Evolutionary conservation across 352 stramenopile species (phyloP), one percentile per base, ranked within the genome.

Genomic region (Ophiocytium majus): DNA sequence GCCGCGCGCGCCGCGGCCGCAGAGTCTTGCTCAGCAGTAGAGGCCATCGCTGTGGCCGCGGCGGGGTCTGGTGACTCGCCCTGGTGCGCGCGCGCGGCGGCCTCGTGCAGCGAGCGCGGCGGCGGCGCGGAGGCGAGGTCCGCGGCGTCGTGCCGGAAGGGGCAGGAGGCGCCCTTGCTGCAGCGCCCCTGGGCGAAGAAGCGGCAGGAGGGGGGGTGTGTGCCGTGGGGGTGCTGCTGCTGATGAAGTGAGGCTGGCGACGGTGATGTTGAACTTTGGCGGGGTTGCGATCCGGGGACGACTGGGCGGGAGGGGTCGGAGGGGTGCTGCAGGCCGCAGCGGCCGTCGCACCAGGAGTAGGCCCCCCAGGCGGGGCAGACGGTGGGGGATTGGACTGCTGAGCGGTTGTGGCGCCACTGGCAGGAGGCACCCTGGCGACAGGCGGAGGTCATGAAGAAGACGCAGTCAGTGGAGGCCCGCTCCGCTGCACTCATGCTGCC

Each of bases 181-280:
- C 66, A 78, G 35, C 32, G 35, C 35, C 66, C 66, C 32, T 78
- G 32, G 5, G 66, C 66, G 35, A 78, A 78, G 66, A 78, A 78
- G 32, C 35, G 5, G 35, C 66, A 78, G 35, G 66, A 14, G 5
- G 66, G 66, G 5, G 35, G 5, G 5, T 5, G 5, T 14, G 43
- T 14, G 5, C 5, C 5, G 43, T 14, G 43, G 5, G 5, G 43
- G 5, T 57, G 43, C 43, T 57, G 43, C 43, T n/a, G n/a, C n/a
- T n/a, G n/a, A n/a, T n/a, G n/a, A n/a, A n/a, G n/a, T n/a, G n/a
- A n/a, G n/a, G n/a, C n/a, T n/a, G n/a, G n/a, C n/a, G n/a, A n/a
- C n/a, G n/a, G n/a, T n/a, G n/a, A n/a, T n/a, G n/a, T n/a, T n/a
- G n/a, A n/a, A n/a, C n/a, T n/a, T n/a, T n/a, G n/a, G 19, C 28